Percentiles rank a stretch among this genome's conserved stretches.
Evolutionary conservation across 106 monocot species (phyloP).

Genomic region (Acorus calamus): DNA sequence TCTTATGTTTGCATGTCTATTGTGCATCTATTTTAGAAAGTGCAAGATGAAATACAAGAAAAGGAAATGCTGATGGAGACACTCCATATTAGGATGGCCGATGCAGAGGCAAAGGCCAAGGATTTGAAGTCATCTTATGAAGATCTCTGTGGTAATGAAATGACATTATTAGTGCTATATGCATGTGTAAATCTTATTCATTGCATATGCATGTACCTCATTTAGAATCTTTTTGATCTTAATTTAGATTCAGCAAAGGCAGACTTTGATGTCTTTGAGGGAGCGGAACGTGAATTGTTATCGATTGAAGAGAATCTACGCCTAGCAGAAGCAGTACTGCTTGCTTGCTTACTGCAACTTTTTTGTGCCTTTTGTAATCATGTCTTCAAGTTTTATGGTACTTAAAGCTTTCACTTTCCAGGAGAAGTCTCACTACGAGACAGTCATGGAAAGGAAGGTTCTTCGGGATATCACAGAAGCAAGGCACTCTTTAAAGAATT

Average conservation of each 20-base stretch:
- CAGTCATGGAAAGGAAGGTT: slow-evolving; percentile 83
- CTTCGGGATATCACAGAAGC: slow-evolving; percentile 68
- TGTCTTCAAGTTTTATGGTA: not conserved
- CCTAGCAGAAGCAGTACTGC: slow-evolving; percentile 43
- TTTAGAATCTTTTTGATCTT: no score
- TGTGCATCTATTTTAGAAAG: slow-evolving; percentile 37
- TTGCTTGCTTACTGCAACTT: not conserved
- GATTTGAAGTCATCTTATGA: slow-evolving; percentile 55
- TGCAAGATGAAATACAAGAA: slow-evolving; percentile 44
- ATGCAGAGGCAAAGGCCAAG: slow-evolving; percentile 43
- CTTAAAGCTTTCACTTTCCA: slow-evolving; percentile 12
- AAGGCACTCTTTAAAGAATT: slow-evolving; percentile 42
- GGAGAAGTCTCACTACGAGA: slow-evolving; percentile 78
- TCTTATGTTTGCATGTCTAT: not conserved
- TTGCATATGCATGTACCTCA: no score
- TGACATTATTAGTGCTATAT: no score
- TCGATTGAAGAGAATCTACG: slow-evolving; percentile 53
- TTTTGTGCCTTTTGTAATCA: not conserved
- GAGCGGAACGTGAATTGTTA: slow-evolving; percentile 52
- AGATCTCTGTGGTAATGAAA: slow-evolving; percentile 51
- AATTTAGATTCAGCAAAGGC: slow-evolving; percentile 60
- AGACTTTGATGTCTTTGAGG: slow-evolving; percentile 65
- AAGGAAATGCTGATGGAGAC: slow-evolving; percentile 50
- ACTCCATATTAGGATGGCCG: slow-evolving; percentile 22
- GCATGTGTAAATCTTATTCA: no score